Evolutionary conservation across 1,284 basidiomycete genomes (phyloP), one percentile per base, ranked within the genome.

Genomic region (Anthracocystis panici-leucophaei): DNA sequence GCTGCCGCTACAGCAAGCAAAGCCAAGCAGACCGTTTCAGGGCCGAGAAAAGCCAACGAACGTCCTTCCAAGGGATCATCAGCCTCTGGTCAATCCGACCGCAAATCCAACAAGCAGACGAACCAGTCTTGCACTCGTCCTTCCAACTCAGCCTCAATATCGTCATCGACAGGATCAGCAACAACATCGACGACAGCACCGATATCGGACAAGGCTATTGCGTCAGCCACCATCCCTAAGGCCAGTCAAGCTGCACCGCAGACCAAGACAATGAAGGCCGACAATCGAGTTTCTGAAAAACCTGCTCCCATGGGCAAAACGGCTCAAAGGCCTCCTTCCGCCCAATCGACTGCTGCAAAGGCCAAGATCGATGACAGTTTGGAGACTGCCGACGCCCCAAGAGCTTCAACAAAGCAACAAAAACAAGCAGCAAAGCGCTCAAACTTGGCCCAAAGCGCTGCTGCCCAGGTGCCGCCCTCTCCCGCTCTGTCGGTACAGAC

Each of bases 11-110:
- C 55, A 3, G 12, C 41, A 45, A 57, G 49, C 44, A 57, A 57
- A 20, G 6, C 45, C 45, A 49, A 41, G 25, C 55, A 57, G 46
- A 20, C 45, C 21, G 8, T 21, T 18, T 33, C 25, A 9, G 51
- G 31, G 33, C 55, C 44, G 38, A 56, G 41, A 48, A 62, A 69
- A 23, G 52, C 33, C 53, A 59, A 49, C 40, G 65, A 63, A 46
- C 59, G 65, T 23, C 55, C 44, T 31, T 57, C 59, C 9, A 68
- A 68, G 18, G 46, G 51, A 5, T 41, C 56, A 3, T 18, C 16
- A 27, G 50, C 49, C 27, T 40, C 60, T 14, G 52, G 20, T 41
- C 41, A 46, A 23, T 40, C 51, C 10, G 60, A 59, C 23, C 56
- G 48, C 23, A 69, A 63, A 33, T n/a, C 31, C 27, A 44, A 25